phyloP scores from a whole-genome alignment of 768 basidiomycete species.

The Trametes cinnabarina region DNA sequence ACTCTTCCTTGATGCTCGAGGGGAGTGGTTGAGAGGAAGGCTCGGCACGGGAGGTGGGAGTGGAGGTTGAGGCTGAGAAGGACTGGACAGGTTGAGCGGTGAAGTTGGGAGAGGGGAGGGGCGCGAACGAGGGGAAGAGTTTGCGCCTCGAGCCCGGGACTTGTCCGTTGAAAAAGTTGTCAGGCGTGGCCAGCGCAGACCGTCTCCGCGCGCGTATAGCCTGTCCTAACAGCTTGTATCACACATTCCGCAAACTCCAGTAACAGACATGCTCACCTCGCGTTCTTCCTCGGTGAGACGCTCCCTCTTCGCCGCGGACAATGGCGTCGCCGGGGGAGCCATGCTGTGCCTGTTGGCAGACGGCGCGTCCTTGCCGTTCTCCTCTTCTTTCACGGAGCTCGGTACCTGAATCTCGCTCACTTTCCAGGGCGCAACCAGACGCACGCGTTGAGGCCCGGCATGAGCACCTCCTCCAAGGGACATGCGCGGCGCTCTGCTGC shows the following conservation, averaged over 20 bases:
- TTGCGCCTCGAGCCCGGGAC: slow-evolving; percentile 48
- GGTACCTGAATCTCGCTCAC: slow-evolving; percentile 56
- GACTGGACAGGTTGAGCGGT: too few relatives aligned
- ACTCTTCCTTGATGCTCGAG: not conserved
- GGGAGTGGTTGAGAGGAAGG: not conserved
- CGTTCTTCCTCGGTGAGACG: slow-evolving; percentile 46
- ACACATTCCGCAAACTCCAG: not conserved
- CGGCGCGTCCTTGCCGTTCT: not conserved
- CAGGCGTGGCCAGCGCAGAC: slow-evolving; percentile 51
- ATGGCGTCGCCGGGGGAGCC: slow-evolving; percentile 3
- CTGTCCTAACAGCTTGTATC: slow-evolving; percentile 22
- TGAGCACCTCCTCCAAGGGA: slow-evolving; percentile 42
- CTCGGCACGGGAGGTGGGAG: not conserved
- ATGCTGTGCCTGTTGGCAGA: not conserved
- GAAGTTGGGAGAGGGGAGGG: slow-evolving; percentile 18
- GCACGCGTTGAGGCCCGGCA: slow-evolving; percentile 46
- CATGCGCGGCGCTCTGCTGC: slow-evolving; percentile 22
- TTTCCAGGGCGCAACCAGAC: slow-evolving; percentile 52
- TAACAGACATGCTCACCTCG: slow-evolving; percentile 32
- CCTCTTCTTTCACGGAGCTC: slow-evolving; percentile 18
- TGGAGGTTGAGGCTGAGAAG: too few relatives aligned
- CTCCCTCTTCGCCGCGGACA: slow-evolving; percentile 20
- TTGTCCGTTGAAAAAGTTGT: slow-evolving; percentile 49
- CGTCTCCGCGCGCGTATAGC: slow-evolving; percentile 63
- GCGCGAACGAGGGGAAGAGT: slow-evolving; percentile 24